These are phyloP conservation scores for Solanum corneliomulleri DNA, from an alignment of 257 asterid genomes.

Conservation along the genomic window DNA sequence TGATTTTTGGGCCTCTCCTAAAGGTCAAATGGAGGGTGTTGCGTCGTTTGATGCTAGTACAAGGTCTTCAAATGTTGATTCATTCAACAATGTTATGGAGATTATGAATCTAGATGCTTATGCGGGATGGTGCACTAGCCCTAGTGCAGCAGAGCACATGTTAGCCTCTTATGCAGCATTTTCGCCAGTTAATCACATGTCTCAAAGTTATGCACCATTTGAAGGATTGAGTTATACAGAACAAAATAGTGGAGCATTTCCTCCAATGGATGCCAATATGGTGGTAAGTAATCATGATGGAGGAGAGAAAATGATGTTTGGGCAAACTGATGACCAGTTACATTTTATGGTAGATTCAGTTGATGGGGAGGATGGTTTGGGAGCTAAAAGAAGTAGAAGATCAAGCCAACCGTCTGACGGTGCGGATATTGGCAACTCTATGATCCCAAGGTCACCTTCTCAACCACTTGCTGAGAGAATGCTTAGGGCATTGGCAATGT, in stretches of 20 bases:
- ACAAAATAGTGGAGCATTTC: conserved; percentile 16
- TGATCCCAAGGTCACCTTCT: conserved; percentile 40
- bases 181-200: conserved; percentile 21
- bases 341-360: conserved; percentile 11
- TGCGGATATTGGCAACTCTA: conserved; percentile 5
- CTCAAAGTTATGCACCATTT: conserved; percentile 23
- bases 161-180: conserved; percentile 32
- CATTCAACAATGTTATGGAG: conserved; percentile 29
- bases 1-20: conserved; percentile 15
- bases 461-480: conserved; percentile 48
- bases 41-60: conserved; percentile 14
- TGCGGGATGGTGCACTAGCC: conserved; percentile 63
- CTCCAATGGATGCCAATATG: background rate
- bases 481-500: conserved; percentile 60
- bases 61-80: conserved; percentile 25
- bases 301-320: conserved; percentile 25
- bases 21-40: conserved; percentile 23
- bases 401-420: conserved; percentile 5
- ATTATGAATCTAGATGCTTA: conserved; percentile 48
- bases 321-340: conserved; percentile 18
- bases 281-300: background rate
- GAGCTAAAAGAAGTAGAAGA: background rate
- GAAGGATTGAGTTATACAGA: conserved; percentile 41
- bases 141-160: conserved; percentile 46
- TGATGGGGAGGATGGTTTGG: conserved; percentile 17